Percentiles rank a stretch among this genome's conserved stretches.
phyloP scores from a whole-genome alignment of 2,329 filamentous ascomycete species.

The Fusarium tricinctum region DNA sequence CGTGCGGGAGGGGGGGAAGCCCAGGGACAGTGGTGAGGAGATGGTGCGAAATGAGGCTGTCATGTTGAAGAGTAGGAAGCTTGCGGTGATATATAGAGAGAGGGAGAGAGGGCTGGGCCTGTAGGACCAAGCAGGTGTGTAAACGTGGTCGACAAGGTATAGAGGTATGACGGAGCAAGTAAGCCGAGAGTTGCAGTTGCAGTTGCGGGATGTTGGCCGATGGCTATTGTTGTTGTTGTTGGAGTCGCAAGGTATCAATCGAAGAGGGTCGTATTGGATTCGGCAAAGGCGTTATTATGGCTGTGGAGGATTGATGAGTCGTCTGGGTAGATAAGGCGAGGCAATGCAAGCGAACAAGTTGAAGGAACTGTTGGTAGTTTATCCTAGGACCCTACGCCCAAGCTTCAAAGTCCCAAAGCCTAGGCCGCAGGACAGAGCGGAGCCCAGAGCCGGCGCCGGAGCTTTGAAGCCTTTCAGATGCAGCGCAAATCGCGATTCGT shows the following conservation, averaged over 20 bases:
- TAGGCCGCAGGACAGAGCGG: no score
- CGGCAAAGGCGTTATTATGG: neutral
- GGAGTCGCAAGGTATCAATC: slow-evolving; percentile 31
- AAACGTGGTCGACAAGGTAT: slow-evolving; percentile 10
- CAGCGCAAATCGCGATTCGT: slow-evolving; percentile 35
- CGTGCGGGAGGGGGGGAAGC: slow-evolving; percentile 18
- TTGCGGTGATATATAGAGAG: slow-evolving; percentile 23
- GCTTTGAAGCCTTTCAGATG: slow-evolving; percentile 20
- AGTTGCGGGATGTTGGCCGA: neutral
- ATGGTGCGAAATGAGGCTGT: slow-evolving; percentile 37
- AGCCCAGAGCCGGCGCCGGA: slow-evolving; percentile 9
- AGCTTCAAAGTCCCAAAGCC: no score
- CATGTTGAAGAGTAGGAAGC: slow-evolving; percentile 17
- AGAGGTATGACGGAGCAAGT: slow-evolving; percentile 25
- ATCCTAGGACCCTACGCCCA: neutral
- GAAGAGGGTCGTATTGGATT: slow-evolving; percentile 11
- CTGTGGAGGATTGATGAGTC: no score
- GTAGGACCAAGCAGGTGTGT: slow-evolving; percentile 14
- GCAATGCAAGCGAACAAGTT: slow-evolving; percentile 16
- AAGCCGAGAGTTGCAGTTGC: neutral
- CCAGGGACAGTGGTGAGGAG: slow-evolving; percentile 27
- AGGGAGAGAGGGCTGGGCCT: neutral
- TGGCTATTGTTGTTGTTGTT: slow-evolving; percentile 1
- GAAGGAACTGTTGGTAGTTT: slow-evolving; percentile 26
- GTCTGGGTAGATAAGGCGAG: neutral